These are phyloP conservation scores for Ailanthus altissimus DNA, from an alignment of 345 rosid genomes.

Conservation along the genomic window DNA sequence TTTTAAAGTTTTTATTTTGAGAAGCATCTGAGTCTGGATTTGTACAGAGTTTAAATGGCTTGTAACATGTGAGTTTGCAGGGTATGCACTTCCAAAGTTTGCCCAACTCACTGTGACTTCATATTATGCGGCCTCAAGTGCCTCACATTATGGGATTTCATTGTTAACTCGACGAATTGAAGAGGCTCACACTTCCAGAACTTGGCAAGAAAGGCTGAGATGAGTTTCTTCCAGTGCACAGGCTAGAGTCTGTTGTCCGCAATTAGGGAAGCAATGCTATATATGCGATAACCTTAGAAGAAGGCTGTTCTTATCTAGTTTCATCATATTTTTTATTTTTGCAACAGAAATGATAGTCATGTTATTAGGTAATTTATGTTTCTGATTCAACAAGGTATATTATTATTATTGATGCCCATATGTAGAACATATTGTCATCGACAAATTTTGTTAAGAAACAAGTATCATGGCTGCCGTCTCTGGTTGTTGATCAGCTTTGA, in stretches of 20 bases:
- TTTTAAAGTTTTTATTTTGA: not conserved
- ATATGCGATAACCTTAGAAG: not conserved
- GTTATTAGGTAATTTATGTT: no score
- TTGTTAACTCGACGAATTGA: conserved; percentile 75
- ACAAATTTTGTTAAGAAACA: no score
- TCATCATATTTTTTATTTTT: no score
- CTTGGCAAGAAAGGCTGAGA: conserved; percentile 46
- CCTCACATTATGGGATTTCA: conserved; percentile 86
- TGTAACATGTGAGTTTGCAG: conserved; percentile 41
- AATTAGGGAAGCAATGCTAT: conserved; percentile 3
- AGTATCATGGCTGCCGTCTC: no score
- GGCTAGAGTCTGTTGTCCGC: conserved; percentile 2
- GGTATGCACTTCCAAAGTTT: conserved; percentile 81
- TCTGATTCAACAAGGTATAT: no score
- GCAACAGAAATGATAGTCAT: no score
- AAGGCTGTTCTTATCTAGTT: no score
- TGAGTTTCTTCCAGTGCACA: conserved; percentile 34
- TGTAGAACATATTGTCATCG: no score
- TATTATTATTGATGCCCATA: no score
- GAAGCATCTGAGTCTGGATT: conserved; percentile 5
- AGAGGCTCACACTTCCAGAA: conserved; percentile 49
- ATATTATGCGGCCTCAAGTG: conserved; percentile 90
- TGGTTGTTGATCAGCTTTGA: no score
- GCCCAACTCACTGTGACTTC: conserved; percentile 83
- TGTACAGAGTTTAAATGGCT: conserved; percentile 14